phyloP scores from a whole-genome alignment of 495 filamentous ascomycete genomes.

The Pseudomonodictys pantanalensis region DNA sequence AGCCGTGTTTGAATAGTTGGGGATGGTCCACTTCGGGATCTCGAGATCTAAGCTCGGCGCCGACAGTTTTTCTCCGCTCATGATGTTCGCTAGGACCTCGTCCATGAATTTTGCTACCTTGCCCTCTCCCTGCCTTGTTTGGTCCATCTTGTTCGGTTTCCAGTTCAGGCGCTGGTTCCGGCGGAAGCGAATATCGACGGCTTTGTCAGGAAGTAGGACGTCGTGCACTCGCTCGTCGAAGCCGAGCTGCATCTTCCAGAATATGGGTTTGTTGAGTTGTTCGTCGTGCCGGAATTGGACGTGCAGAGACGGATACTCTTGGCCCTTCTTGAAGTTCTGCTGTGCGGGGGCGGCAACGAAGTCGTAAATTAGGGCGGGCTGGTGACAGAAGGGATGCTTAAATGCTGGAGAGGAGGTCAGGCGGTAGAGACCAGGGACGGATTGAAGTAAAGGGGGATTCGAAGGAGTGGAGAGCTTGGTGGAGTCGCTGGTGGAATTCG shows the following conservation, averaged over 20 bases:
- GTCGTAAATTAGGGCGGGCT: no score
- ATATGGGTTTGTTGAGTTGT: background rate
- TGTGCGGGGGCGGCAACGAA: background rate
- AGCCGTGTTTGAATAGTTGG: background rate
- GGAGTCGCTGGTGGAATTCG: background rate
- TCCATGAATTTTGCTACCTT: background rate
- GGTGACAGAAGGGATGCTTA: no score
- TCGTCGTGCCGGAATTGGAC: background rate
- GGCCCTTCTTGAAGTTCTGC: background rate
- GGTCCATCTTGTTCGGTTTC: background rate
- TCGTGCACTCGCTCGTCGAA: slow-evolving; percentile 7
- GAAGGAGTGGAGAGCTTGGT: background rate
- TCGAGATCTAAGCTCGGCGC: slow-evolving; percentile 1
- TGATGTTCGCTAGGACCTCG: slow-evolving; percentile 8
- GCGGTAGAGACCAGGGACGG: no score
- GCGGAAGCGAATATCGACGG: slow-evolving; percentile 16
- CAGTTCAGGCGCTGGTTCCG: background rate
- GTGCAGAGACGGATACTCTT: slow-evolving; percentile 1
- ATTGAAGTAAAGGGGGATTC: no score
- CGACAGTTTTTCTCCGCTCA: slow-evolving; percentile 3
- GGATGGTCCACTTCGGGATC: slow-evolving; percentile 4
- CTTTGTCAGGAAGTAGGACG: slow-evolving; percentile 13
- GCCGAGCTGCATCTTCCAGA: background rate
- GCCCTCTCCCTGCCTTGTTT: no score
- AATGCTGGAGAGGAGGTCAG: no score